These are phyloP conservation scores for Ceratocystis alfenasii DNA, from an alignment of 2,329 filamentous ascomycete species.

Conservation along the genomic window DNA sequence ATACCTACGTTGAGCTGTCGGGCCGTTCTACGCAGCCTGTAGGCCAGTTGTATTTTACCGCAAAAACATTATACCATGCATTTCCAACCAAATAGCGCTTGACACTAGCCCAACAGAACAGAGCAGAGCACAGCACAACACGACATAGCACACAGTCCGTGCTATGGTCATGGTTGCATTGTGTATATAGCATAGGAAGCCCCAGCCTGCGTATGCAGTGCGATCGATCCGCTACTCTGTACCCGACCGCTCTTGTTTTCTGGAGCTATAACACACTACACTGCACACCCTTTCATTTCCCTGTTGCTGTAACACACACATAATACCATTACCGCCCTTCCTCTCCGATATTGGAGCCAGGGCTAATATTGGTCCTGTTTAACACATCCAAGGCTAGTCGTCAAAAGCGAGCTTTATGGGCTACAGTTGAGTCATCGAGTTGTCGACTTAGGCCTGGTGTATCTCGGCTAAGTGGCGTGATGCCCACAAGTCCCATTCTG, in stretches of 20 bases:
- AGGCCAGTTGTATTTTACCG: not conserved
- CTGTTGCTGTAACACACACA: not conserved
- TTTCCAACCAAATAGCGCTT: not conserved
- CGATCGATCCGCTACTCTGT: not conserved
- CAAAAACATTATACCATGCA: not conserved
- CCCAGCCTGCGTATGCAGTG: not conserved
- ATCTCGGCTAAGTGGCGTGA: not conserved
- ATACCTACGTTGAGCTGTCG: not conserved
- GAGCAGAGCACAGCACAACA: not conserved
- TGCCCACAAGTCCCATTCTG: not conserved
- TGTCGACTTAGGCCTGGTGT: not conserved
- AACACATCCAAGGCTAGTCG: not conserved
- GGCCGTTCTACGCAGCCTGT: not conserved
- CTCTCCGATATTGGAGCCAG: not conserved
- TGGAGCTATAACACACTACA: not conserved
- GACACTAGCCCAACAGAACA: not conserved
- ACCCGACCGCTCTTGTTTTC: not conserved
- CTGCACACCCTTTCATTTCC: not conserved
- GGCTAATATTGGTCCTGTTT: not conserved
- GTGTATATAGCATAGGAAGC: not conserved
- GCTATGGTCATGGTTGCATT: not conserved
- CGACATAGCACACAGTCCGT: not conserved
- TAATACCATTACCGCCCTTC: not conserved
- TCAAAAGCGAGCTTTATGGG: not conserved
- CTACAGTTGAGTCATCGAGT: not conserved